Evolutionary conservation across 257 asterid species (phyloP).

Genomic region (Fraxinus pennsylvanica): DNA sequence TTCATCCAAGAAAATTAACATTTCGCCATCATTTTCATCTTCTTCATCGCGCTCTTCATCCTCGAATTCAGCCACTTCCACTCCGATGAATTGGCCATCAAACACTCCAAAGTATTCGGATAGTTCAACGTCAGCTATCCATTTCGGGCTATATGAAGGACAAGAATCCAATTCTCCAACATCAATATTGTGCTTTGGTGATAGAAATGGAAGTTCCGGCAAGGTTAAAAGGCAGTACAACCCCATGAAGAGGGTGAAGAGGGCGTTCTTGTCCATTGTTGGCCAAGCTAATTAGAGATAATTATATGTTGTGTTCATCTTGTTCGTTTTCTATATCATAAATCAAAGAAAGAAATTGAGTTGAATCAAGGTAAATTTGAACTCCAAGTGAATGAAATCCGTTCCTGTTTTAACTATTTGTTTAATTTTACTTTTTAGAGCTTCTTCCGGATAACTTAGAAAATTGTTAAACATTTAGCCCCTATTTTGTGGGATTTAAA

Average conservation of each 20-base stretch:
- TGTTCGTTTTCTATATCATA: conserved; percentile 23
- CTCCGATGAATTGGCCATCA: conserved; percentile 26
- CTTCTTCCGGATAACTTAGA: too few relatives aligned
- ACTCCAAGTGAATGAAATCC: background rate
- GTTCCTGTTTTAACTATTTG: background rate
- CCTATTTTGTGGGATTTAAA: too few relatives aligned
- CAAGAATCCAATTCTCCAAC: conserved; percentile 35
- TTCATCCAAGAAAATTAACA: conserved; percentile 25
- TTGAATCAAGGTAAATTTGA: background rate
- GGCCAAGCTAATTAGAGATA: conserved; percentile 30
- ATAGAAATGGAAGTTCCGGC: conserved; percentile 16
- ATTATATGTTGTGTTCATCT: conserved; percentile 17
- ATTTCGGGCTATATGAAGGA: conserved; percentile 22
- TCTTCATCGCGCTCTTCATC: conserved; percentile 36
- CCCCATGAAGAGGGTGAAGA: conserved; percentile 44
- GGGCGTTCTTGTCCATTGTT: conserved; percentile 35
- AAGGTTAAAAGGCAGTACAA: conserved; percentile 22
- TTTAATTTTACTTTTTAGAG: background rate
- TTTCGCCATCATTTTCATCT: conserved; percentile 19
- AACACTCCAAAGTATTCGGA: background rate
- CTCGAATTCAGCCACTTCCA: conserved; percentile 43
- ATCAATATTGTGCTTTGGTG: conserved; percentile 43
- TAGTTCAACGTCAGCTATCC: conserved; percentile 30
- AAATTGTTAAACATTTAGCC: too few relatives aligned
- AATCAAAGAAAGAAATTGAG: conserved; percentile 23